Conservation (phyloP, 176 grass and related monocot genomes). For the Carex myosuroides region DNA sequence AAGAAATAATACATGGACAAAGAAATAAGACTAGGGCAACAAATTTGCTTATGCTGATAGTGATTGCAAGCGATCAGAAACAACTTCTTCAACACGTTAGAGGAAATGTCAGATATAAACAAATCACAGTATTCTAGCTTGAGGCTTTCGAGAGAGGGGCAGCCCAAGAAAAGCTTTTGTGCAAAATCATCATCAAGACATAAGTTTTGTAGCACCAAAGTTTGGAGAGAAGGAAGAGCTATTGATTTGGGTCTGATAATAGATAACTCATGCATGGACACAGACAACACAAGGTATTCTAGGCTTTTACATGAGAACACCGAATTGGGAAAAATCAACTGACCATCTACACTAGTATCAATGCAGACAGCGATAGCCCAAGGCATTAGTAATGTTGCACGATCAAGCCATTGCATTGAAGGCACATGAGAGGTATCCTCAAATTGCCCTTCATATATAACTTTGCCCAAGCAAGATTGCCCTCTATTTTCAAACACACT, state of each 20-base stretch:
- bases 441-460: neutral
- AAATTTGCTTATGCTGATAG: neutral
- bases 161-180: neutral
- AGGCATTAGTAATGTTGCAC: neutral
- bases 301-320: neutral
- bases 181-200: neutral
- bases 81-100: neutral
- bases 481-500: neutral
- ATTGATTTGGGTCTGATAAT: neutral
- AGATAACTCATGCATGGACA: too few species aligned
- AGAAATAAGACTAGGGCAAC: neutral
- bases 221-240: neutral
- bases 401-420: neutral
- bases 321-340: neutral
- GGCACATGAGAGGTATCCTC: neutral
- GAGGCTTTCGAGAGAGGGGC: neutral
- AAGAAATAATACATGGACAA: neutral
- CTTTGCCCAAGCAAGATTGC: neutral
- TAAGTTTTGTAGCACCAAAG: neutral
- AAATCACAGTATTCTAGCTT: neutral
- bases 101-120: neutral
- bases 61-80: neutral
- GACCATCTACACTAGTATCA: accelerated
- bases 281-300: neutral
- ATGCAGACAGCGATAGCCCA: neutral